These are phyloP conservation scores for Penicillium ucsense DNA, from an alignment of 495 filamentous ascomycete genomes.

Conservation along the genomic window DNA sequence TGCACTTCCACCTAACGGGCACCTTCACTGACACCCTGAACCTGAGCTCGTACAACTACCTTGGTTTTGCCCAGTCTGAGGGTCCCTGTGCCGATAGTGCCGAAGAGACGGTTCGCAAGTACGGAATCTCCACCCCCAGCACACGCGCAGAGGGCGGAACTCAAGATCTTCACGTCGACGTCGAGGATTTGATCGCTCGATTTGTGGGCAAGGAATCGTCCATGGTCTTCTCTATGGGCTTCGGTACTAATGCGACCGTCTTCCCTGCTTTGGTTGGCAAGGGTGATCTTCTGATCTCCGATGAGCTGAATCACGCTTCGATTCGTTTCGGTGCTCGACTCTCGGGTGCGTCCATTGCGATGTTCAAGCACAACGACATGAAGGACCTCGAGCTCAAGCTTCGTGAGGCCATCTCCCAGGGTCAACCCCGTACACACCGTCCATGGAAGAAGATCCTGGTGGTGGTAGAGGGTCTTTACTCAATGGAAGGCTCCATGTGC, in stretches of 20 bases:
- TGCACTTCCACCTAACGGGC: constrained; percentile 75
- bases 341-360: constrained; percentile 86
- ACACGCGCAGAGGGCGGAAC: constrained; percentile 78
- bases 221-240: constrained; percentile 99
- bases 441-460: constrained; percentile 99
- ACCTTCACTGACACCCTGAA: constrained; percentile 94
- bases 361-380: constrained; percentile 98
- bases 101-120: constrained; percentile 73
- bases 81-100: constrained; percentile 92
- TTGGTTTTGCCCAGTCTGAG: constrained; percentile 96
- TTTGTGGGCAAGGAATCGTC: constrained; percentile 90
- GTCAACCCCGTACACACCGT: constrained; percentile 90
- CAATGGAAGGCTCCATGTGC: constrained; percentile 98
- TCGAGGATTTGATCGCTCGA: constrained; percentile 76
- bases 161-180: constrained; percentile 75
- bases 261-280: constrained; percentile 89
- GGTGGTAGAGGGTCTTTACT: constrained; percentile 93
- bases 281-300: constrained; percentile 86
- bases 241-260: constrained; percentile 82
- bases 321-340: constrained; percentile 91
- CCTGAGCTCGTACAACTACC: constrained; percentile 98
- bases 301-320: constrained; percentile 95
- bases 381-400: constrained; percentile 71
- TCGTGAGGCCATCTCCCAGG: constrained; percentile 87
- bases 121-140: constrained; percentile 72